Evolutionary conservation across 2,329 filamentous ascomycete genomes (phyloP), one percentile per base, ranked within the genome.

Genomic region (Hypomyces perniciosus): DNA sequence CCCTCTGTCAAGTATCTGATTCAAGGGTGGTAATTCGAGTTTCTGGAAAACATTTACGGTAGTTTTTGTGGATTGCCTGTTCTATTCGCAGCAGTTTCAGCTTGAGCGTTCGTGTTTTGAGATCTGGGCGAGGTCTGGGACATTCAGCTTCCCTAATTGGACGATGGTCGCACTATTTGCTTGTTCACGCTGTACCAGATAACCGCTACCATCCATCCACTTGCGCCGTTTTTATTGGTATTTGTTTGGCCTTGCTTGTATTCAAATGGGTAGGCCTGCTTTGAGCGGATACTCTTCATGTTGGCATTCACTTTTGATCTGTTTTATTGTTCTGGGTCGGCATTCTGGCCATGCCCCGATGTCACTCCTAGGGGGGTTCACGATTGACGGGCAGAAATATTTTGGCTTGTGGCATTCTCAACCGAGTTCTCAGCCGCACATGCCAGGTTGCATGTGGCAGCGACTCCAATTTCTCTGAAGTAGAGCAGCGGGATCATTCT

Each of bases 61-160:
- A 20, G 20, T 20, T 3, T 20, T 20, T 20, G 20, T 20, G 20
- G 20, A 20, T 20, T 20, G 20, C 2, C 20, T 20, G 20, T 20
- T 20, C 3, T 20, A 20, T 20, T 20, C 20, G 20, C 20, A 20
- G 20, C 20, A 20, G n/a, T 38, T 38, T 38, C 12, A 38, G 9
- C 35, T n/a, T 26, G 47, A 40, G 37, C 34, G 8, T 50, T 51
- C 38, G 48, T 43, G 48, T 46, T 50, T 13, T 30, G 39, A 10
- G 39, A n/a, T 27, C 28, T 26, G 39, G 39, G 33, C 12, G 8
- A 35, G 33, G 33, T 35, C 33, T 2, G 20, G 20, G 20, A 20
- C 20, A 20, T 20, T 20, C 20, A 20, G 20, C 20, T 20, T 20
- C 20, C 20, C 20, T 20, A 20, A 20, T 20, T 20, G 20, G 20